Base-by-base conservation (phyloP, 129 eudicot species). In the Saussurea involucrata region DNA sequence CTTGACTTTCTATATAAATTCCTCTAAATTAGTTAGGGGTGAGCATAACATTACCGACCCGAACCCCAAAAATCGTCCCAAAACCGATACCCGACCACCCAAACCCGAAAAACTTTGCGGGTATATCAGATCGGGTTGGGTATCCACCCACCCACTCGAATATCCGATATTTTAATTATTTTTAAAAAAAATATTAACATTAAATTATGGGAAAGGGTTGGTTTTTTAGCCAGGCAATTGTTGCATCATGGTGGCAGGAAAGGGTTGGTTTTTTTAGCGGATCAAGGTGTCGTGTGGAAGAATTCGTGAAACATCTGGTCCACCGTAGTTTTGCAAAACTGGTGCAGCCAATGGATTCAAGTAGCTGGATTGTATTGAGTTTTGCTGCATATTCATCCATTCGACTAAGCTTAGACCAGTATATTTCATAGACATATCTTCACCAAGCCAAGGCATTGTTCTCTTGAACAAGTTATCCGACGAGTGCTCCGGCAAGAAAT, bases 321-420 rank as follows among this genome's bases (percentile, higher is more conserved):
- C 82, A 15, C 86, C 46, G 17, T 81, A 46, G 77, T 76, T 86
- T 76, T 78, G 93, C 11, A 86, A 70, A 67, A 82, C 86, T 0
- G 98, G 78, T 32, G 87, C 84, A 2, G 98, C 68, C 32, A 90
- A 85, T 6, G 97, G 81, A 42, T 76, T 84, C 71, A 91, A 32
- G 76, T 84, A 91, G 70, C 83, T 88, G 15, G 96, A 22, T 21
- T 60, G 65, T 8, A 60, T 21, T 24, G 65, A 60, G 65, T 4
- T 60, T 60, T 90, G 96, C 69, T 88, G 96, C 98, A 94, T 89
- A 85, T 89, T 94, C 98, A 94, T 94, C 98, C 97, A 91, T 73
- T 94, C 97, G 68, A 83, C 96, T 86, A 94, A 80, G 87, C 97
- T 94, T 46, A 94, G 74, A 64, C 97, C 98, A 3, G 90, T 85